Base-by-base conservation (phyloP, 1,139 yeast species). In the Eremothecium coryli region DNA sequence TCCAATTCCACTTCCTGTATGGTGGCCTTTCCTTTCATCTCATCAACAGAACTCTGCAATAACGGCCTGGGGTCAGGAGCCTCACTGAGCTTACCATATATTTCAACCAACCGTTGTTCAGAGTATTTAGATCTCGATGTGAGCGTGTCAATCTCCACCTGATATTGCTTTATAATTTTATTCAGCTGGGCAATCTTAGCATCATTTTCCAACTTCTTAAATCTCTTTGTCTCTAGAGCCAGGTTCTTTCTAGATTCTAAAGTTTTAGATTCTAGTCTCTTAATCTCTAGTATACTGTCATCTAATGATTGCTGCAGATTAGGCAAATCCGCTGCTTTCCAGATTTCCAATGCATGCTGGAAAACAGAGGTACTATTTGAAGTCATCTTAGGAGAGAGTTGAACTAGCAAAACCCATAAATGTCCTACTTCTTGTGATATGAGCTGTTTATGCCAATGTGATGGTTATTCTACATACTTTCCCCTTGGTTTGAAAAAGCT, bases 1-100 rank as follows among this genome's bases (percentile, higher is more conserved):
- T 81, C 84, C 15, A 62, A 61, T 41, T 68, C 66, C 34, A 81
- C 58, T 9, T 61, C 60, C 11, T 77, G 62, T 29, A 84, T 56
- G 49, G 76, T 75, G 30, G 77, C 79, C 5, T 13, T 16, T 4
- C 15, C 23, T n/a, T 26, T 26, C 38, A 85, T 61, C 6, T 60
- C 59, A 37, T 80, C 84, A 22, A 82, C 58, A 3, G 93, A 74
- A 23, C 73, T 70, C 48, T 82, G 85, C 38, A 88, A 62, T 31
- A 88, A 60, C 2, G 95, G 94, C 40, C 70, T 71, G 3, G 97
- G 97, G 59, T 90, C 96, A 0, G 97, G 96, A 0, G 94, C 90
- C 52, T 88, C 95, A 2, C 86, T 84, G 10, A 90, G 62, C 17
- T 73, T 64, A 39, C 86, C 66, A 61, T 88, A 88, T 18, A 84